A percentile compares a stretch with the other conserved stretches of the same genome.
These are phyloP conservation scores for Oryza meridionalis DNA, from an alignment of 176 grass and related monocot genomes.

Conservation along the genomic window DNA sequence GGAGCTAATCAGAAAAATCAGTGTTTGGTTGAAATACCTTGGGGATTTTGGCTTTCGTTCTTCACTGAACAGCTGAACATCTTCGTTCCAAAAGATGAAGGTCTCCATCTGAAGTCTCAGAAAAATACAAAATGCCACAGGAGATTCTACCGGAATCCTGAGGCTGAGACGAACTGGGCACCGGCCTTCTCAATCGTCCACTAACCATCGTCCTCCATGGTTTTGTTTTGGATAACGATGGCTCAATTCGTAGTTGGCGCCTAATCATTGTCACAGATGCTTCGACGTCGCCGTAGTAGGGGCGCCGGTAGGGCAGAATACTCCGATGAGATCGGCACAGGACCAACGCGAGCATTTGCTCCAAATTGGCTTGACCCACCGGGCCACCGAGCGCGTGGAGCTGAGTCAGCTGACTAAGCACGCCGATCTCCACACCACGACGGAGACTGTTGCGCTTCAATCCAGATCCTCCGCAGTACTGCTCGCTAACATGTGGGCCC, in stretches of 20 bases:
- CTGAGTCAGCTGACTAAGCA: neutral
- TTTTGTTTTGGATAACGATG: constrained; percentile 2
- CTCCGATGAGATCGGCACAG: neutral
- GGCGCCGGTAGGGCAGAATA: neutral
- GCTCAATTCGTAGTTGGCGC: neutral
- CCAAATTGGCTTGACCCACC: neutral
- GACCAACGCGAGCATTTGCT: neutral
- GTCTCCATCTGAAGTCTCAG: neutral
- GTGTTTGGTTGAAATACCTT: constrained; percentile 28
- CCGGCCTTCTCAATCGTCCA: neutral
- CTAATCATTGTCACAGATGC: neutral
- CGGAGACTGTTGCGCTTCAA: neutral
- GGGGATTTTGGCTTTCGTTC: neutral
- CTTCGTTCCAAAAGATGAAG: neutral
- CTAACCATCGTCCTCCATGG: neutral
- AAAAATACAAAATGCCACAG: neutral
- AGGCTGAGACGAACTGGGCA: neutral
- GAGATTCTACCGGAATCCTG: neutral
- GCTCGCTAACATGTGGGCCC: too few species aligned
- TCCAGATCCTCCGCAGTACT: too few species aligned
- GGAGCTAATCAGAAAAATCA: constrained; percentile 10
- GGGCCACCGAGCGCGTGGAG: neutral
- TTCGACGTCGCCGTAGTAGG: neutral
- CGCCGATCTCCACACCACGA: neutral
- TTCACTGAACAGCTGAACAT: neutral